Conservation (phyloP, 208 protist species). For the Leishmania martiniquensis region DNA sequence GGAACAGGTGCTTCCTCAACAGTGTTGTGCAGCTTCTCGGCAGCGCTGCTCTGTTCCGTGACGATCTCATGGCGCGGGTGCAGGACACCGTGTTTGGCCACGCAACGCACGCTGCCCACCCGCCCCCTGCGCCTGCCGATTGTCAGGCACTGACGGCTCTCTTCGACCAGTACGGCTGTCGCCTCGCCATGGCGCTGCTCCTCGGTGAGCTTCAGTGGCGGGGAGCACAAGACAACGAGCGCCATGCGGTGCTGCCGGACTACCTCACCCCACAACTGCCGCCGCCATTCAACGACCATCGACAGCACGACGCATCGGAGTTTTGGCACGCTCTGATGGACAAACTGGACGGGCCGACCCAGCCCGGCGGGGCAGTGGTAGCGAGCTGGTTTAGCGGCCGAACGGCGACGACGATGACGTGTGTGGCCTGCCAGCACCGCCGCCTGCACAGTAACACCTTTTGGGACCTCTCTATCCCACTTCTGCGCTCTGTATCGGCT, state of each 20-base stretch:
- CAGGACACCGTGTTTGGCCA: slow-evolving; percentile 18
- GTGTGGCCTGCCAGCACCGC: slow-evolving; percentile 31
- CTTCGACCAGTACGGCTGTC: slow-evolving; percentile 12
- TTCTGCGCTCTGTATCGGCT: neutral
- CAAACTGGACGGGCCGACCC: slow-evolving; percentile 41
- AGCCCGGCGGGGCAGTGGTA: slow-evolving; percentile 36
- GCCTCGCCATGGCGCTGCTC: slow-evolving; percentile 36
- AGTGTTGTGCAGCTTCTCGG: slow-evolving; percentile 69
- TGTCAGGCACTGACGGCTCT: neutral
- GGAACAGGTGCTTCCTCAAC: slow-evolving; percentile 77
- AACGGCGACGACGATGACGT: slow-evolving; percentile 48
- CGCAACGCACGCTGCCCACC: neutral
- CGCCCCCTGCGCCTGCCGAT: neutral
- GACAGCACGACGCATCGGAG: slow-evolving; percentile 81
- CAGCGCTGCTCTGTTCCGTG: slow-evolving; percentile 41
- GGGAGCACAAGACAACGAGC: slow-evolving; percentile 19
- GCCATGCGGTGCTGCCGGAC: slow-evolving; percentile 29
- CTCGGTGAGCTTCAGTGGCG: slow-evolving; percentile 64
- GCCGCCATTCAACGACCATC: slow-evolving; percentile 51
- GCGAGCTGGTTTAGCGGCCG: slow-evolving; percentile 58
- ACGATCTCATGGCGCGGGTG: slow-evolving; percentile 18
- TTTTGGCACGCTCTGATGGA: slow-evolving; percentile 67
- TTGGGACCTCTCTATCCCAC: slow-evolving; percentile 49
- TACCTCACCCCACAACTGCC: slow-evolving; percentile 43
- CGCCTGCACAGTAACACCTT: slow-evolving; percentile 45